Evolutionary conservation across 495 filamentous ascomycete genomes (phyloP).

Genomic region (Penicillium cataractarum): DNA sequence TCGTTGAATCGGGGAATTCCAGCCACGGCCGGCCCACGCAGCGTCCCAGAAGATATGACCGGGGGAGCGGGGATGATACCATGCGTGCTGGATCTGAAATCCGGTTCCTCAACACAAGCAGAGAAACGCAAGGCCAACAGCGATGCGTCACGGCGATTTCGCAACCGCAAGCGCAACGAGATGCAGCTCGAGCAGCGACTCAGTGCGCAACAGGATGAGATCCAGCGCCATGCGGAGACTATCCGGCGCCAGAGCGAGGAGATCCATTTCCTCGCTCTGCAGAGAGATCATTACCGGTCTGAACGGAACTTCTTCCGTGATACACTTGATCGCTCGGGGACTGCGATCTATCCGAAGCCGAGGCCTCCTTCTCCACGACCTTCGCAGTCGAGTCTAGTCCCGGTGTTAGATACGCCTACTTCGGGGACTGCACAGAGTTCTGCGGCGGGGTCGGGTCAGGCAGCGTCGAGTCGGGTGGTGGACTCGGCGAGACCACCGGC

Average conservation of each 20-base stretch:
- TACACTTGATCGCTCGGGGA: conserved; percentile 55
- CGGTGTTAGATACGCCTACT: conserved; percentile 11
- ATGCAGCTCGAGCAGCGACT: conserved; percentile 66
- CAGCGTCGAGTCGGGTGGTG: conserved; percentile 8
- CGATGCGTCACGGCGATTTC: conserved; percentile 86
- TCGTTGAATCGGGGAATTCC: conserved; percentile 30
- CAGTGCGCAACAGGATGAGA: conserved; percentile 56
- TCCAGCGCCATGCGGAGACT: conserved; percentile 60
- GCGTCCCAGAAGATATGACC: conserved; percentile 39
- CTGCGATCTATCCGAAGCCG: conserved; percentile 40
- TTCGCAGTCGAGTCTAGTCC: conserved; percentile 7
- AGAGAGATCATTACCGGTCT: conserved; percentile 57
- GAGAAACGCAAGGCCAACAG: conserved; percentile 95
- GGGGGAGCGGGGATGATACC: conserved; percentile 56
- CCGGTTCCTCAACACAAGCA: conserved; percentile 81
- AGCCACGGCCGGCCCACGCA: conserved; percentile 31
- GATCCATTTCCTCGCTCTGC: conserved; percentile 56
- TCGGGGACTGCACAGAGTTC: background rate
- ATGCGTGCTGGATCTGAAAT: conserved; percentile 69
- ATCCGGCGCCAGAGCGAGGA: conserved; percentile 61
- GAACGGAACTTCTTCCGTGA: conserved; percentile 73
- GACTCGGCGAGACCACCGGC: conserved; percentile 21
- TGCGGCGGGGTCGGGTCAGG: background rate
- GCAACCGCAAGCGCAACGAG: conserved; percentile 89
- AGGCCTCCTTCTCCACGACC: conserved; percentile 48